These are phyloP conservation scores for Cladophialophora yegresii DNA, from an alignment of 2,329 filamentous ascomycete genomes.

Conservation along the genomic window DNA sequence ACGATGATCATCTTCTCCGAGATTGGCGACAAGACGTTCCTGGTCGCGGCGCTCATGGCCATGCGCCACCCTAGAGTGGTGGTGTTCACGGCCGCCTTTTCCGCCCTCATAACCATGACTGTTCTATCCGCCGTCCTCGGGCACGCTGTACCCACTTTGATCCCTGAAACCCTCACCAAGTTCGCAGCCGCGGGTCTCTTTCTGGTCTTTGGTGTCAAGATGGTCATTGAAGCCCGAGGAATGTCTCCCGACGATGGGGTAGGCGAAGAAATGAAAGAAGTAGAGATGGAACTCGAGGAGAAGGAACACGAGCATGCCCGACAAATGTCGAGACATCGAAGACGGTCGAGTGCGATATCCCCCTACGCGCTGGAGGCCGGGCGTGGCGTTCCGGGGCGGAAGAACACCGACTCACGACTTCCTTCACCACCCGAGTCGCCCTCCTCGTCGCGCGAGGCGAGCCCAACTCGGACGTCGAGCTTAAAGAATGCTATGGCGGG, in stretches of 20 bases:
- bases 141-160: slow-evolving; percentile 84
- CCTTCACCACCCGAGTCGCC: slow-evolving; percentile 79
- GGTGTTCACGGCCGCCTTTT: slow-evolving; percentile 93
- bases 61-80: slow-evolving; percentile 95
- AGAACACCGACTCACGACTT: slow-evolving; percentile 72
- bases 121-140: slow-evolving; percentile 89
- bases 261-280: slow-evolving; percentile 95
- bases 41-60: slow-evolving; percentile 95
- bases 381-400: slow-evolving; percentile 61
- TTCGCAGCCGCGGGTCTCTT: slow-evolving; percentile 83
- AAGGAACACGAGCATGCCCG: slow-evolving; percentile 74
- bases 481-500: slow-evolving; percentile 59
- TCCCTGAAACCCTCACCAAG: slow-evolving; percentile 88
- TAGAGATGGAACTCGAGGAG: slow-evolving; percentile 89
- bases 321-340: slow-evolving; percentile 57
- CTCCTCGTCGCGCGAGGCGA: slow-evolving; percentile 65
- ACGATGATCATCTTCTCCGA: slow-evolving; percentile 98
- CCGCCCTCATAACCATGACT: slow-evolving; percentile 90
- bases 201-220: slow-evolving; percentile 80
- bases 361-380: slow-evolving; percentile 81
- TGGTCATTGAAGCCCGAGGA: slow-evolving; percentile 80
- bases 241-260: slow-evolving; percentile 92
- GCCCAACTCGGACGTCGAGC: slow-evolving; percentile 50
- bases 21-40: slow-evolving; percentile 96
- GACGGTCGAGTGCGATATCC: slow-evolving; percentile 60